Conservation (phyloP, 75 land plant genomes). For the Picea sitchensis region DNA sequence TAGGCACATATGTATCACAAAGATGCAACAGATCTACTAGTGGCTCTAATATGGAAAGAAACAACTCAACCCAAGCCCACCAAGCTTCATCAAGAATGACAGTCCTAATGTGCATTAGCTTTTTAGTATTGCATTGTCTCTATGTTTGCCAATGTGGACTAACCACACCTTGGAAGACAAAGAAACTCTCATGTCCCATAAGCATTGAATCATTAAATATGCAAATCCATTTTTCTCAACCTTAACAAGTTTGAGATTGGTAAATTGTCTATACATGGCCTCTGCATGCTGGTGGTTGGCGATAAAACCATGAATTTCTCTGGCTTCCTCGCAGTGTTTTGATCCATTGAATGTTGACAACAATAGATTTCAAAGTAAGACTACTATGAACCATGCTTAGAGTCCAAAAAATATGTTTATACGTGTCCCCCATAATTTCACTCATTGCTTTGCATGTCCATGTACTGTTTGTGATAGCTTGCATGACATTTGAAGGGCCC, state of each 20-base stretch:
- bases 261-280: not conserved
- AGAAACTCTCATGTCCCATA: not conserved
- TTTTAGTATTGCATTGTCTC: not conserved
- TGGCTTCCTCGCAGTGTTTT: not conserved
- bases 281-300: not conserved
- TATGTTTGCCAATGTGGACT: not conserved
- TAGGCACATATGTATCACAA: not conserved
- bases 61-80: not conserved
- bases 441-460: not conserved
- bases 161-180: not conserved
- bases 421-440: not conserved
- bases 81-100: not conserved
- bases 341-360: not conserved
- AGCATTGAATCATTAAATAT: not conserved
- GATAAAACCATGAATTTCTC: not conserved
- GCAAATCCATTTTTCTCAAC: not conserved
- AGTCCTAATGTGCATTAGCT: not conserved
- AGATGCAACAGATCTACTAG: not conserved
- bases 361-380: not conserved
- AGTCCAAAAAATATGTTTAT: no score
- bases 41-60: not conserved
- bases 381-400: not conserved
- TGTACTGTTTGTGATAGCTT: not conserved
- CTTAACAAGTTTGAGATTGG: not conserved
- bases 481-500: not conserved